Evolutionary conservation across 1,284 basidiomycete genomes (phyloP).

Genomic region (Marasmius oreades): DNA sequence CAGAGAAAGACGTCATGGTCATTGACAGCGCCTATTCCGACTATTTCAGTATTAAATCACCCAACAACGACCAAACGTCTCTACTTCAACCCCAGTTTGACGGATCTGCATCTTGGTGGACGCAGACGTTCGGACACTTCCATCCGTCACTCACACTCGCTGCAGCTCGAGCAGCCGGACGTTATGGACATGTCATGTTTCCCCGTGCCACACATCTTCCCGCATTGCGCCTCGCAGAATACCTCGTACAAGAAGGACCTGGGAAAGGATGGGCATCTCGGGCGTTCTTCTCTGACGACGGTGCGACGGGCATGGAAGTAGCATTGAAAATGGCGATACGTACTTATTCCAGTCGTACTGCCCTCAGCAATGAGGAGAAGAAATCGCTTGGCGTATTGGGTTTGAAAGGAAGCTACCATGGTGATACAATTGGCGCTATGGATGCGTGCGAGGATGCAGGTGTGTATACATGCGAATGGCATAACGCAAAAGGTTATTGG

Average conservation of each 20-base stretch:
- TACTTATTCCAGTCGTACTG: constrained; percentile 52
- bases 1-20: constrained; percentile 75
- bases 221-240: constrained; percentile 77
- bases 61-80: constrained; percentile 25
- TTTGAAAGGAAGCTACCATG: constrained; percentile 93
- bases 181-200: constrained; percentile 97
- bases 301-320: constrained; percentile 94
- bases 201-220: constrained; percentile 87
- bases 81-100: constrained; percentile 78
- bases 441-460: constrained; percentile 90
- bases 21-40: constrained; percentile 92
- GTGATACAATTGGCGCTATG: constrained; percentile 98
- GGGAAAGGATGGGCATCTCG: constrained; percentile 88
- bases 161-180: constrained; percentile 85
- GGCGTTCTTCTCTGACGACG: constrained; percentile 94
- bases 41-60: constrained; percentile 64
- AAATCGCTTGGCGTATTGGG: constrained; percentile 81
- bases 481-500: constrained; percentile 91
- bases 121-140: constrained; percentile 88
- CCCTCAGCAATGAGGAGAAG: constrained; percentile 33
- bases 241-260: constrained; percentile 64
- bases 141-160: constrained; percentile 78
- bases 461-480: constrained; percentile 97
- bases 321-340: constrained; percentile 95
- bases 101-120: constrained; percentile 98